A percentile compares a stretch with the other conserved stretches of the same genome.
Evolutionary conservation across 306 rosid genomes (phyloP).

Genomic region (Chamaecrista fasciculata): DNA sequence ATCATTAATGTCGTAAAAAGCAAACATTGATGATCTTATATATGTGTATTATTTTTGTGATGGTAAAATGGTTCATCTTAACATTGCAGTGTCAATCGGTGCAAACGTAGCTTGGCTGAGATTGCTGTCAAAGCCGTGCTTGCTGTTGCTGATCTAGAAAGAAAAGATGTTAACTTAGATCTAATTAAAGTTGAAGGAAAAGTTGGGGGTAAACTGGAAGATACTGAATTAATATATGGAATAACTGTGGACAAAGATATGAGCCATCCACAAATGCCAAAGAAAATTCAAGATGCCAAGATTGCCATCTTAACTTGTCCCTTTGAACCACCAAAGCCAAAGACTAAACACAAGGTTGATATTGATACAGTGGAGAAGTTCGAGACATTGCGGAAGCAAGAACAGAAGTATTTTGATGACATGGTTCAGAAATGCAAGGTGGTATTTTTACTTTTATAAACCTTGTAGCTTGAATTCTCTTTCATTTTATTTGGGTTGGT

Average conservation of each 20-base stretch:
- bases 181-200: slow-evolving; percentile 90
- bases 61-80: neutral
- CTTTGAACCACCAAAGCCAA: slow-evolving; percentile 98
- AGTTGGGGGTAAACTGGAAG: slow-evolving; percentile 97
- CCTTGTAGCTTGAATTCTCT: neutral
- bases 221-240: slow-evolving; percentile 88
- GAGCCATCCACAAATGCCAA: slow-evolving; percentile 99
- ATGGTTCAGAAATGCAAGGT: slow-evolving; percentile 99
- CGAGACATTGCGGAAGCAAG: slow-evolving; percentile 82
- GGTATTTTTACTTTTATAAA: neutral
- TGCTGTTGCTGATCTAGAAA: slow-evolving; percentile 94
- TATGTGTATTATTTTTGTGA: no score
- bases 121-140: slow-evolving; percentile 93
- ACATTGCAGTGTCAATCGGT: slow-evolving; percentile 81
- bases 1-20: neutral
- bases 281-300: slow-evolving; percentile 81
- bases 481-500: neutral
- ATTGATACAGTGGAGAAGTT: slow-evolving; percentile 95
- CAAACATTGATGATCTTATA: neutral
- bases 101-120: slow-evolving; percentile 90
- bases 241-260: slow-evolving; percentile 89
- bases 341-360: slow-evolving; percentile 99
- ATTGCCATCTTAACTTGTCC: slow-evolving; percentile 97
- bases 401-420: slow-evolving; percentile 85
- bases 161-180: slow-evolving; percentile 91